These are phyloP conservation scores for Coix lacrymajobi DNA, from an alignment of 176 grass and related monocot species.

Conservation along the genomic window DNA sequence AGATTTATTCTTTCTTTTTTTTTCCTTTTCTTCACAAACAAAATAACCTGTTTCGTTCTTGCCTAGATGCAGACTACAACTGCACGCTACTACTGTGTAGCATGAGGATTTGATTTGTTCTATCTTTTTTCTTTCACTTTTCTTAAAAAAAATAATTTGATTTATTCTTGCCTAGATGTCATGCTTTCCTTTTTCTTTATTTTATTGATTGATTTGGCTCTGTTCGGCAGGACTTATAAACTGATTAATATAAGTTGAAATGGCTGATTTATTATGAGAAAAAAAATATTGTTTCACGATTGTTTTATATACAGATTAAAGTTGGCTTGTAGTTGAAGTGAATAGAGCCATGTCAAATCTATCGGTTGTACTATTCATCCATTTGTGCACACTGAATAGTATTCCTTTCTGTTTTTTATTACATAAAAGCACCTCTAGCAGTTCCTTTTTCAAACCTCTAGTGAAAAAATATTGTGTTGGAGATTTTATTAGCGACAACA, in stretches of 20 bases:
- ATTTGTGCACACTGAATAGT: background rate
- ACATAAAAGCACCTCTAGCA: too few relatives aligned
- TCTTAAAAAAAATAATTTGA: background rate
- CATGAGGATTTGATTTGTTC: background rate
- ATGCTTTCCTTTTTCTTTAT: background rate
- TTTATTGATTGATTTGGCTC: background rate
- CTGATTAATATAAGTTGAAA: too few relatives aligned
- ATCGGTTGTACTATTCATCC: background rate
- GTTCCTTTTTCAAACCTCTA: too few relatives aligned
- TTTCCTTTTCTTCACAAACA: background rate
- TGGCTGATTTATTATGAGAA: too few relatives aligned
- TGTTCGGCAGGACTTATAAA: too few relatives aligned
- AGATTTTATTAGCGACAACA: too few relatives aligned
- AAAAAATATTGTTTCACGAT: too few relatives aligned
- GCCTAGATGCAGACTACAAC: background rate
- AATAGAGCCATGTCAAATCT: background rate
- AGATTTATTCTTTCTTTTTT: background rate
- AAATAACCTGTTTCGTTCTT: background rate
- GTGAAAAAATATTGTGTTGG: too few relatives aligned
- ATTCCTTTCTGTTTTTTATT: too few relatives aligned
- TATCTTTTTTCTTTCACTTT: background rate
- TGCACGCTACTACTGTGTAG: background rate
- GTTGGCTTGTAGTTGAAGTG: too few relatives aligned
- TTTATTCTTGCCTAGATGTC: background rate
- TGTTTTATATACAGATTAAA: too few relatives aligned